These are phyloP conservation scores for Leccinum incarnatum DNA, from an alignment of 768 basidiomycete genomes.

Conservation along the genomic window DNA sequence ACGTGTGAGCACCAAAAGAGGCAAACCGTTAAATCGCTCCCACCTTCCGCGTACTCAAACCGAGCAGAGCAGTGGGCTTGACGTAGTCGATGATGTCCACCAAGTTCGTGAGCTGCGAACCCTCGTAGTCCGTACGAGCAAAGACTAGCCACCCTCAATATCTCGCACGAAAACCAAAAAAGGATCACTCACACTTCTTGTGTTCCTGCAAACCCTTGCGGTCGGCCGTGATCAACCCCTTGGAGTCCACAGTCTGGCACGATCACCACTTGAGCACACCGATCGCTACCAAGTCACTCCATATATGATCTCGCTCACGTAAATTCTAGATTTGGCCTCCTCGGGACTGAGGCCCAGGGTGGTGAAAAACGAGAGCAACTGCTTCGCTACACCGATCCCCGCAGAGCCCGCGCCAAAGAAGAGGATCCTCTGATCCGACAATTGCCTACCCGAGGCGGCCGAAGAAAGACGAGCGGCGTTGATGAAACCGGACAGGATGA, in stretches of 20 bases:
- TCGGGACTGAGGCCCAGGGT: conserved; percentile 58
- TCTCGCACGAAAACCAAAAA: neutral
- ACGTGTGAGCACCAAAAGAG: neutral
- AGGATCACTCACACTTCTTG: conserved; percentile 55
- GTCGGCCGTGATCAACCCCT: conserved; percentile 71
- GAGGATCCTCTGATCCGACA: conserved; percentile 52
- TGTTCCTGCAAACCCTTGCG: conserved; percentile 68
- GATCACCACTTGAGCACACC: conserved; percentile 11
- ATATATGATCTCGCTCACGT: conserved; percentile 41
- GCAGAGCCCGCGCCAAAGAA: conserved; percentile 57
- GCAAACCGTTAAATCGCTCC: neutral
- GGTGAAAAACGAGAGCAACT: conserved; percentile 47
- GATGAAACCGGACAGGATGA: conserved; percentile 72
- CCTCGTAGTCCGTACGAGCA: conserved; percentile 66
- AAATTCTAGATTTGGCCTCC: conserved; percentile 65
- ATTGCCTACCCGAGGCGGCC: conserved; percentile 38
- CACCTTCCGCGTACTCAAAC: conserved; percentile 58
- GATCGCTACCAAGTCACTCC: neutral
- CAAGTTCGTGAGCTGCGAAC: conserved; percentile 57
- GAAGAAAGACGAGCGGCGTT: conserved; percentile 66
- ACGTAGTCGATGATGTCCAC: conserved; percentile 68
- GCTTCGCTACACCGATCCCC: conserved; percentile 54
- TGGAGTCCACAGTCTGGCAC: conserved; percentile 66
- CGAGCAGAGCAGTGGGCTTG: conserved; percentile 75
- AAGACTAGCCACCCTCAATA: conserved; percentile 45